phyloP scores from a whole-genome alignment of 192 early-diverging fungal species.

The Backusella psychrophila region DNA sequence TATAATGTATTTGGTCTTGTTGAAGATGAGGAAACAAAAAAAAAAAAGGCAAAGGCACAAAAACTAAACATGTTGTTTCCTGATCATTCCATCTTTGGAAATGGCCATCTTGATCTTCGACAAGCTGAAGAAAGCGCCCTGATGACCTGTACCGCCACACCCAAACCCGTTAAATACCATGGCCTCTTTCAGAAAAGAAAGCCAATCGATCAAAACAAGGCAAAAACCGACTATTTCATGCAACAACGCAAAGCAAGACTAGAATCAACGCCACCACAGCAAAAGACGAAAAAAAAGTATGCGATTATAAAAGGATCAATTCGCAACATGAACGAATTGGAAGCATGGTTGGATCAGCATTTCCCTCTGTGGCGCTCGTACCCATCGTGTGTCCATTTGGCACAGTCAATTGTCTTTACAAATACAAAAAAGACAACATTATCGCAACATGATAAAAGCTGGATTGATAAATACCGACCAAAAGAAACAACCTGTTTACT shows the following conservation, averaged over 20 bases:
- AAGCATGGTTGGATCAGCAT: background rate
- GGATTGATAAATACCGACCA: conserved; percentile 26
- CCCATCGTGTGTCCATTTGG: background rate
- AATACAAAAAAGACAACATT: background rate
- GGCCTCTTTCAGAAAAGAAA: background rate
- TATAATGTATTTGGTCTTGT: background rate
- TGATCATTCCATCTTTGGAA: background rate
- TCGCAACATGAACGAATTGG: background rate
- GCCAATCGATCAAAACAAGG: background rate
- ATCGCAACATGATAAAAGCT: background rate
- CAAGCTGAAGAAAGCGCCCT: background rate
- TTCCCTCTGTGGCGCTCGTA: background rate
- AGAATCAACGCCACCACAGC: background rate
- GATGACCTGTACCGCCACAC: background rate
- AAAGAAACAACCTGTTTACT: conserved; percentile 4
- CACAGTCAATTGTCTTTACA: background rate
- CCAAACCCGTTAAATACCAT: background rate
- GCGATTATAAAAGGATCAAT: background rate
- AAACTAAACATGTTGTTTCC: background rate
- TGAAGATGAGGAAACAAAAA: background rate
- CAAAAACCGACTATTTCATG: background rate
- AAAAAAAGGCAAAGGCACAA: background rate
- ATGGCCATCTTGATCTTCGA: background rate
- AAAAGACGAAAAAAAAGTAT: background rate
- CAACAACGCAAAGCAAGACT: background rate